Base-by-base conservation (phyloP, 2,329 filamentous ascomycete genomes). In the Drechslera avenae region DNA sequence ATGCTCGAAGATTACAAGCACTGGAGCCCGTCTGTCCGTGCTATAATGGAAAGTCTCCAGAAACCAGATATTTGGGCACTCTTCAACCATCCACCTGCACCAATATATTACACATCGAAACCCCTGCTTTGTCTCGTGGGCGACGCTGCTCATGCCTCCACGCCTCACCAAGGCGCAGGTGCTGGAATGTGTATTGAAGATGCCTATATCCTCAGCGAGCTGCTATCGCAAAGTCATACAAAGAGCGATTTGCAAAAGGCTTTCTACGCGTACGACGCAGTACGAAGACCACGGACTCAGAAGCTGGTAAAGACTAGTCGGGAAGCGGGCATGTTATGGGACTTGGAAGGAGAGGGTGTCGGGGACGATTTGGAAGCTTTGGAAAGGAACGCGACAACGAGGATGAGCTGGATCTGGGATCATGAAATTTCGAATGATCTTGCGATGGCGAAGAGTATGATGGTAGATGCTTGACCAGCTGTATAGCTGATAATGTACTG, bases 101-200 rank as follows among this genome's bases (percentile, higher is more conserved):
- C 62, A 5, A 75, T 68, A 1, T 79, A 76, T 58, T 68, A 60
- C 39, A 64, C 66, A 37, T 57, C 60, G 2, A 63, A 66, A 17
- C 69, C 67, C 9, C 60, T 67, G 0, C 56, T 78, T 7, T 75
- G 78, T 39, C 58, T 85, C 1, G 73, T 82, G 0, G 83, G 83
- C 5, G 82, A 85, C 52, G 49, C 49, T 3, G 49, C 49, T 10
- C 49, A 52, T 21, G 49, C 49, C 7, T 42, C 44, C 5, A 52
- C 49, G 17, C 43, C 49, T 8, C 74, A 82, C 59, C 76, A 80
- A 10, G 82, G 81, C 0, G 74, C 80, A 0, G 83, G 82, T 1
- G 82, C 82, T 0, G 79, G 81, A 0, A 78, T 81, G 60, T 80
- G 80, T 5, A 73, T 84, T 41, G 82, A 85, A 62, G 82, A 84